phyloP scores from a whole-genome alignment of 2,329 filamentous ascomycete genomes.

The Fonsecaea multimorphosa region DNA sequence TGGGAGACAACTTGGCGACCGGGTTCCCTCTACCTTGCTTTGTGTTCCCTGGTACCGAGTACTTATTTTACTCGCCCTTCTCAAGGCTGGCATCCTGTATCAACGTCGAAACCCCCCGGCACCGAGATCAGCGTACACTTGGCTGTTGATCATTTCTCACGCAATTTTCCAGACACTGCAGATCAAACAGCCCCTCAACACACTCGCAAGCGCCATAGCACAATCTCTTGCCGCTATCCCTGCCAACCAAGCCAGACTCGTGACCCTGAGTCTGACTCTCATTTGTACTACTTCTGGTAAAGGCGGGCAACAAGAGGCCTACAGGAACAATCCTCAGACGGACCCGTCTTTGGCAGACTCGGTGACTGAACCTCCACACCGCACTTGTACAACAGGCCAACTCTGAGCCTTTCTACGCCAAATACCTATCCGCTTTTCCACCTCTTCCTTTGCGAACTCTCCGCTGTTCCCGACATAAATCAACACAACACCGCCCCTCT shows the following conservation, averaged over 20 bases:
- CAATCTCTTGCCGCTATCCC: background rate
- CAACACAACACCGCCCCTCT: background rate
- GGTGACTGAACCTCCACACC: conserved; percentile 10
- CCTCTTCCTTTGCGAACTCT: background rate
- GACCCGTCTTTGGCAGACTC: conserved; percentile 7
- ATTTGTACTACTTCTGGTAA: conserved; percentile 8
- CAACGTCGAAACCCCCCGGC: conserved; percentile 1
- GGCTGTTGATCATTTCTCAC: conserved; percentile 16
- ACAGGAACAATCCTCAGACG: conserved; percentile 1
- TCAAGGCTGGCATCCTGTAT: conserved; percentile 3
- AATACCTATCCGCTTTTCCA: conserved; percentile 2
- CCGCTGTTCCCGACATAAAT: background rate
- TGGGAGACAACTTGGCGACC: conserved; percentile 3
- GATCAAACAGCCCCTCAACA: conserved; percentile 11
- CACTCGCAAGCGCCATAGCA: background rate
- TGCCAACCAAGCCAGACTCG: conserved; percentile 7
- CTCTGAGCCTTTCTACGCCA: background rate
- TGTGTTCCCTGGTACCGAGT: conserved; percentile 3
- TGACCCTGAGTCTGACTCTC: conserved; percentile 15
- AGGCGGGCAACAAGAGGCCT: background rate
- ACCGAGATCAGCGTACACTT: conserved; percentile 18
- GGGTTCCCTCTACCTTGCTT: background rate
- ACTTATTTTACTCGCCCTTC: conserved; percentile 10
- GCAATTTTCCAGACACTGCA: conserved; percentile 8
- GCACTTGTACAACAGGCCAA: conserved; percentile 6